These are phyloP conservation scores for Blastomyces emzantsi DNA, from an alignment of 2,329 filamentous ascomycete genomes.

Conservation along the genomic window DNA sequence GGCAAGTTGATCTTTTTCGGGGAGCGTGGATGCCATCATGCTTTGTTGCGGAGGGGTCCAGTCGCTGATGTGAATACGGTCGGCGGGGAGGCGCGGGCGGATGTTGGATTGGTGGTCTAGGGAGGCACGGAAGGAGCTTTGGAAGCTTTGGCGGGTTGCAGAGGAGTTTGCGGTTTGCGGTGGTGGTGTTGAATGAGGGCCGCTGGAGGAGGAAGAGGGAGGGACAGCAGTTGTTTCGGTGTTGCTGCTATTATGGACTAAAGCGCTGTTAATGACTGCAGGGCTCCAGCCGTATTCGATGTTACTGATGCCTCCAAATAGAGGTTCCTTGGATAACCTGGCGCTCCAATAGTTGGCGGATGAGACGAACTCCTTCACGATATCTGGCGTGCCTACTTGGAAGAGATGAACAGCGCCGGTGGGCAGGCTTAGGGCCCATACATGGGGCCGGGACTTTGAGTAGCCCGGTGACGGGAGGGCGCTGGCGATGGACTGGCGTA, in stretches of 20 bases:
- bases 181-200: conserved; percentile 7
- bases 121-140: conserved; percentile 55
- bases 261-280: conserved; percentile 66
- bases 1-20: conserved; percentile 71
- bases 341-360: conserved; percentile 98
- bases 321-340: conserved; percentile 81
- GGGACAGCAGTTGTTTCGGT: background rate
- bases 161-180: conserved; percentile 25
- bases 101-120: conserved; percentile 54
- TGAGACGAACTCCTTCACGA: conserved; percentile 85
- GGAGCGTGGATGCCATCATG: conserved; percentile 70
- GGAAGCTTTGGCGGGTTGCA: conserved; percentile 43
- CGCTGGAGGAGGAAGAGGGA: background rate
- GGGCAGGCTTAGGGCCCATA: conserved; percentile 87
- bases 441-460: conserved; percentile 78
- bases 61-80: conserved; percentile 72
- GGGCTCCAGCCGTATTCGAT: conserved; percentile 98
- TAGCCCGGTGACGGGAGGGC: conserved; percentile 85
- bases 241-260: conserved; percentile 41
- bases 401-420: conserved; percentile 96
- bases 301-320: conserved; percentile 89
- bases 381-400: conserved; percentile 90
- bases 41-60: conserved; percentile 87
- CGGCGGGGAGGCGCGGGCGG: conserved; percentile 66
- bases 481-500: conserved; percentile 87